Evolutionary conservation across 306 rosid species (phyloP), one percentile per base, ranked within the genome.

Genomic region (Ormosia semicastrata): DNA sequence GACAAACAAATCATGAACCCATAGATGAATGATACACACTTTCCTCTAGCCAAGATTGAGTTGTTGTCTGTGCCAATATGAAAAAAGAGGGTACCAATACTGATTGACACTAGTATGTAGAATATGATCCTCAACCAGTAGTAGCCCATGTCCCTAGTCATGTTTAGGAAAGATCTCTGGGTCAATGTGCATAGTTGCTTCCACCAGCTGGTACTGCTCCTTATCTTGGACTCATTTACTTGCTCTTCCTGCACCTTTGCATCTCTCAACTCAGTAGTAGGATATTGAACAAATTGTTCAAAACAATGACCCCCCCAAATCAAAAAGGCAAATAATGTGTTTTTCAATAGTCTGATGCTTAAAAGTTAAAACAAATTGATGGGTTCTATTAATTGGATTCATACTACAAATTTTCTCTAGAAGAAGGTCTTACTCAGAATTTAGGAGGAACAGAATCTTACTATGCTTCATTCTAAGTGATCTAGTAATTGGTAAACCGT

Each of bases 1-100:
- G 93, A 85, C 93, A 91, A 86, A 67, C 89, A 91, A 46, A 92
- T 89, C 91, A 91, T 91, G 67, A 91, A 91, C 58, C 95, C 95
- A 7, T 89, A 86, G 14, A 89, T 82, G 78, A 91, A 91, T 53
- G 82, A 91, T 14, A 86, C 87, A 76, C 90, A 91, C 52, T 89
- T 89, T 69, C 86, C 90, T 46, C 92, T 78, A 6, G 93, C 90
- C 68, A 88, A 85, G 82, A 91, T 89, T 71, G 95, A 87, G 63
- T 89, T 56, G 73, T 81, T 89, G 71, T 87, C 60, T 0, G 83
- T 78, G 66, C 95, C 95, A 68, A 89, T 85, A 5, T 88, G 86
- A 12, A 49, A 91, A 81, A 83, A 91, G 77, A 91, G 85, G 3
- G 90, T 85, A 58, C 95, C 95, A 10, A 89, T 90, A 44, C 89